Evolutionary conservation across 176 grass and related monocot species (phyloP), one percentile per base, ranked within the genome.

Genomic region (Rhynchospora breviuscula): DNA sequence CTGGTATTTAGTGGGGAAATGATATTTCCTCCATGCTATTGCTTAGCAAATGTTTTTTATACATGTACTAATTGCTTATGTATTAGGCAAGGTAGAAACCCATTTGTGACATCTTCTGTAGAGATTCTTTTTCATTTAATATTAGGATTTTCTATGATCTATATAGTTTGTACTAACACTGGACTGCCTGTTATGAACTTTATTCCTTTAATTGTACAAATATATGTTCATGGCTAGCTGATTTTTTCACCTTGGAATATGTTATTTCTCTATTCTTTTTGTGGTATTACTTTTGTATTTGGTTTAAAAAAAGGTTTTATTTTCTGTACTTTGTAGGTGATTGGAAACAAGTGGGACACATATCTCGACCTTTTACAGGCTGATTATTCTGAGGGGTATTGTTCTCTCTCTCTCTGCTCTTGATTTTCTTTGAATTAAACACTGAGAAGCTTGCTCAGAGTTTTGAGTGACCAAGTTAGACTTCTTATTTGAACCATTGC

Each of bases 261-360:
- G 67, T 58, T 77, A 63, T 70, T 78, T 80, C 17, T 59, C 62
- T 47, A 15, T 17, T 59, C 26, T 23, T 17, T 5, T 6, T 87
- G 19, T 54, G 2, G 0, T 72, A 18, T 70, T 21, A 23, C 18
- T 40, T 51, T 47, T 60, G 59, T 3, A 60, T 45, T 33, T 84
- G 18, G 78, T 47, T 33, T 88, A 0, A 57, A 60, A 63, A 43
- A 18, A 89, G 9, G 21, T 72, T 78, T 72, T 80, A 15, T 6
- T 48, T 72, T 15, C 59, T 19, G 8, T 7, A 45, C 25, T 45
- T 67, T 13, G 5, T 84, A 99, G 96, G 96, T 99, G 84, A 95
- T 99, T 74, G 96, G 96, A 44, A 95, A 99, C 88, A 99, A 95
- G 53, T 93, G 93, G 96, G 96, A 99, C 59, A 85, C 85, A 3